These are phyloP conservation scores for Globisporangium nagaii DNA, from an alignment of 352 stramenopile genomes.

Conservation along the genomic window DNA sequence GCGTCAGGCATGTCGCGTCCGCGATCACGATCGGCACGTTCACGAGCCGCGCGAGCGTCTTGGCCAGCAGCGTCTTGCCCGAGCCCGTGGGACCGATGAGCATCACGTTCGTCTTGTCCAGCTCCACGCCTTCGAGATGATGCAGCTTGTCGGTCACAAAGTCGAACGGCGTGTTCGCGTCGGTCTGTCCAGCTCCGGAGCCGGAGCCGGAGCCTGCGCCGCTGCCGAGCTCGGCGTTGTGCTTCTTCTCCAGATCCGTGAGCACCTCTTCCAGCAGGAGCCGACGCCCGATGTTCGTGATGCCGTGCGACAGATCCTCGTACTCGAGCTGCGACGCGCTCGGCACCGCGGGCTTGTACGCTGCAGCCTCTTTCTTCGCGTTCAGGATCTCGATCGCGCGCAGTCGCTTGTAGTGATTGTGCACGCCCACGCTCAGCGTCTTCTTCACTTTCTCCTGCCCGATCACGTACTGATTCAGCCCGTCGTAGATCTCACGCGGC, in stretches of 20 bases:
- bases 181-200: too few relatives aligned
- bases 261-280: slow-evolving; percentile 64
- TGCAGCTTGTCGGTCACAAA: slow-evolving; percentile 39
- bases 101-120: slow-evolving; percentile 99
- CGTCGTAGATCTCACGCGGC: slow-evolving; percentile 91
- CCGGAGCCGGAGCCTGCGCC: too few relatives aligned
- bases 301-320: slow-evolving; percentile 24
- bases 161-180: background rate
- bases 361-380: slow-evolving; percentile 33
- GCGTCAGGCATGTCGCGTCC: slow-evolving; percentile 96
- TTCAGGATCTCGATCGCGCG: slow-evolving; percentile 55
- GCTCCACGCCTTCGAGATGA: slow-evolving; percentile 86
- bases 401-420: slow-evolving; percentile 99
- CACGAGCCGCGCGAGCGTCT: slow-evolving; percentile 93
- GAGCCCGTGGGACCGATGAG: slow-evolving; percentile 93
- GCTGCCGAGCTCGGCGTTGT: slow-evolving; percentile 7
- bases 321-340: slow-evolving; percentile 27
- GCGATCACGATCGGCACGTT: slow-evolving; percentile 97
- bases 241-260: slow-evolving; percentile 33
- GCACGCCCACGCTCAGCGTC: slow-evolving; percentile 92
- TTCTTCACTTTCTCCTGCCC: slow-evolving; percentile 97
- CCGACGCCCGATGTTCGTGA: slow-evolving; percentile 40
- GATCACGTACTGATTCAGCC: slow-evolving; percentile 96
- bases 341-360: slow-evolving; percentile 18
- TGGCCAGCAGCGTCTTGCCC: slow-evolving; percentile 96